Percentiles rank a stretch among this genome's conserved stretches.
phyloP scores from a whole-genome alignment of 2,329 filamentous ascomycete genomes.

The Claviceps purpurea region DNA sequence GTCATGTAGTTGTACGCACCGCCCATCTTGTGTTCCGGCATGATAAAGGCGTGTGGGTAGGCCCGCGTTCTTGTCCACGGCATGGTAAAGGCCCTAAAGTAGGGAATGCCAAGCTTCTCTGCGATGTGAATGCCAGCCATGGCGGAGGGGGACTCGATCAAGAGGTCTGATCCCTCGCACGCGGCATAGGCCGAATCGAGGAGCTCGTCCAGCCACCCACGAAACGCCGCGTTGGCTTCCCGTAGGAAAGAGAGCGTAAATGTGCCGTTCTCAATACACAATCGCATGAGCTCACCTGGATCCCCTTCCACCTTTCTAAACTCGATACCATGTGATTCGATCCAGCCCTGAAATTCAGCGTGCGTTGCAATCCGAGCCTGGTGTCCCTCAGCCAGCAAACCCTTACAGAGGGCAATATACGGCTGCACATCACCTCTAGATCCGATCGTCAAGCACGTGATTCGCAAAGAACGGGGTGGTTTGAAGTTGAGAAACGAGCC shows the following conservation, averaged over 20 bases:
- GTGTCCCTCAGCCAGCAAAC: slow-evolving; percentile 77
- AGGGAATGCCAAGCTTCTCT: slow-evolving; percentile 81
- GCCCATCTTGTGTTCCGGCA: slow-evolving; percentile 85
- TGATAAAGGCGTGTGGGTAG: slow-evolving; percentile 92
- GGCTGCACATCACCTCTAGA: slow-evolving; percentile 94
- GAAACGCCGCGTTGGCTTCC: slow-evolving; percentile 77
- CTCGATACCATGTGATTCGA: slow-evolving; percentile 85
- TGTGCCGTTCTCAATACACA: slow-evolving; percentile 95
- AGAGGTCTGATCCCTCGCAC: slow-evolving; percentile 73
- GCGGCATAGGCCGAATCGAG: slow-evolving; percentile 69
- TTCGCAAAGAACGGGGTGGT: slow-evolving; percentile 60
- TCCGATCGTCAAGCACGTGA: slow-evolving; percentile 92
- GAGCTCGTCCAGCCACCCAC: slow-evolving; percentile 88
- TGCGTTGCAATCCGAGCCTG: slow-evolving; percentile 81
- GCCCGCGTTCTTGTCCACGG: slow-evolving; percentile 93
- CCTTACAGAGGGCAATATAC: slow-evolving; percentile 92
- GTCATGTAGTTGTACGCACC: slow-evolving; percentile 91
- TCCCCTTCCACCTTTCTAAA: slow-evolving; percentile 83
- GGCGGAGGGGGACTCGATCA: slow-evolving; percentile 90
- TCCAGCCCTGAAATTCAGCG: slow-evolving; percentile 76
- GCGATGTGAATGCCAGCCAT: slow-evolving; percentile 98
- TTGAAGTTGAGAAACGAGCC: slow-evolving; percentile 88
- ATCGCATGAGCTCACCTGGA: slow-evolving; percentile 83
- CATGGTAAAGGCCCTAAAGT: slow-evolving; percentile 97
- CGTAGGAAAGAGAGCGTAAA: slow-evolving; percentile 86